phyloP scores from a whole-genome alignment of 75 land plant genomes.

The Sequoiadendron giganteum region DNA sequence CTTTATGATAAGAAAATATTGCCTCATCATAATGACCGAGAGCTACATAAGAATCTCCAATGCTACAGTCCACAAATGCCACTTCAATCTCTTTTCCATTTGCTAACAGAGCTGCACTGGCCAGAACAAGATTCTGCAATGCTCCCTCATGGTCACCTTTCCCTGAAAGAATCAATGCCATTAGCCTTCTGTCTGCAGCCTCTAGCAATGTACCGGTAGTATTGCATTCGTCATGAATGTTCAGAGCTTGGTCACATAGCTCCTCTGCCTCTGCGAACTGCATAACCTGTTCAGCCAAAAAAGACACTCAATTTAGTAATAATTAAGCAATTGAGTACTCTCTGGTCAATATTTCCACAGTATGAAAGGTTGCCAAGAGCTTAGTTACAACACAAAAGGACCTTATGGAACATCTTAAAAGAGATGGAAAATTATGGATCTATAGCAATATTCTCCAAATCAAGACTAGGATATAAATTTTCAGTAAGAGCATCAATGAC shows the following conservation, averaged over 20 bases:
- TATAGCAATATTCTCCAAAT: background rate
- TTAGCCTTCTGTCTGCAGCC: constrained; percentile 36
- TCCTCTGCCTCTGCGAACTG: constrained; percentile 40
- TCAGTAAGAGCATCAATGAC: background rate
- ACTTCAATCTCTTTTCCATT: constrained; percentile 26
- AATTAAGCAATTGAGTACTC: background rate
- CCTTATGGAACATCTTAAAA: background rate
- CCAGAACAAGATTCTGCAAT: constrained; percentile 36
- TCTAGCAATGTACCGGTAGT: constrained; percentile 38
- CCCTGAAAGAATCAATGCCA: constrained; percentile 36
- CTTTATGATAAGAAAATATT: constrained; percentile 30
- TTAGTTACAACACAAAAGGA: background rate
- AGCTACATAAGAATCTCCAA: constrained; percentile 38
- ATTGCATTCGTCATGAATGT: constrained; percentile 22
- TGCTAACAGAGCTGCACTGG: constrained; percentile 20
- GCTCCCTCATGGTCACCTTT: constrained; percentile 41
- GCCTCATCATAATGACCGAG: constrained; percentile 37
- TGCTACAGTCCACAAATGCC: constrained; percentile 33
- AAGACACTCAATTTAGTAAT: no score
- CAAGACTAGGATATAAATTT: background rate
- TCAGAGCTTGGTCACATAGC: constrained; percentile 29
- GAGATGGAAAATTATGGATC: background rate
- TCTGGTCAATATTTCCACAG: background rate
- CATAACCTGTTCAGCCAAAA: constrained; percentile 29
- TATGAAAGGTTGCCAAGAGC: background rate